These are phyloP conservation scores for Pelagomonas calceolata DNA, from an alignment of 108 stramenopile genomes.

Conservation along the genomic window DNA sequence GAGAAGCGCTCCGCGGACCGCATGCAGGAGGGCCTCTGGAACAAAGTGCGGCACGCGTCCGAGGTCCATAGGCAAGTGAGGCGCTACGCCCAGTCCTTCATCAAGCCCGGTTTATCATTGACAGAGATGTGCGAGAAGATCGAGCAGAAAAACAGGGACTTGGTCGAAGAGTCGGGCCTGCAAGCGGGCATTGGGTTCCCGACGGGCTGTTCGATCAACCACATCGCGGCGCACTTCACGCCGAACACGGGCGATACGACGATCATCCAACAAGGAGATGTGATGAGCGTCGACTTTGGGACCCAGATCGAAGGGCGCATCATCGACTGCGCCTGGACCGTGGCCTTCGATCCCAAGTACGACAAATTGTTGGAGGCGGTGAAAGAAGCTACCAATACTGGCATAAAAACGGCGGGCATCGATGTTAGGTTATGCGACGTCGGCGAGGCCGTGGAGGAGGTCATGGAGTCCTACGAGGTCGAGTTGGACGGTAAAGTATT, in stretches of 20 bases:
- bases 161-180: constrained; percentile 75
- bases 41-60: constrained; percentile 71
- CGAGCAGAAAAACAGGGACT: constrained; percentile 82
- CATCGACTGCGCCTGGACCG: constrained; percentile 98
- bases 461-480: constrained; percentile 96
- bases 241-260: constrained; percentile 92
- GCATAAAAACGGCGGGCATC: constrained; percentile 81
- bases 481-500: constrained; percentile 80
- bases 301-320: constrained; percentile 97
- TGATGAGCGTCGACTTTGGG: constrained; percentile 97
- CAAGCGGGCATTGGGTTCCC: constrained; percentile 93
- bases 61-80: constrained; percentile 96
- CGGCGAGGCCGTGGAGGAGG: constrained; percentile 87
- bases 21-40: constrained; percentile 62
- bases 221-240: constrained; percentile 98
- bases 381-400: constrained; percentile 83
- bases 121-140: constrained; percentile 84
- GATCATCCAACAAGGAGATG: constrained; percentile 74
- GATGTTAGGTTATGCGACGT: constrained; percentile 93
- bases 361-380: constrained; percentile 85
- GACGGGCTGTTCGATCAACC: constrained; percentile 91
- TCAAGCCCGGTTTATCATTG: constrained; percentile 89
- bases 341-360: constrained; percentile 81
- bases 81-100: constrained; percentile 78
- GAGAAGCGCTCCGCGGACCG: constrained; percentile 74